Conservation (phyloP, 108 stramenopile species). For the Cyclotella atomus region DNA sequence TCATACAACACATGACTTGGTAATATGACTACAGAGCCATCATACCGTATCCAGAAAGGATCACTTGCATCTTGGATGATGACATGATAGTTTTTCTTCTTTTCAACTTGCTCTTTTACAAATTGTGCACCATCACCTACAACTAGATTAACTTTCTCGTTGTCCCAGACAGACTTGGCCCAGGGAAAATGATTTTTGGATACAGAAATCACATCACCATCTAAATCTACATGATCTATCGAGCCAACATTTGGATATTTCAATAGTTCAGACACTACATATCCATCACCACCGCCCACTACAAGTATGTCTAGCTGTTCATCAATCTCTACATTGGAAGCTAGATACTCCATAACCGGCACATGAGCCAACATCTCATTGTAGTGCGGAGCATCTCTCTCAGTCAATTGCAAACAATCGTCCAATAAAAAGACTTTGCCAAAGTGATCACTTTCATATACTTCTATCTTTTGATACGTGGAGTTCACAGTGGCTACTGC, state of each 20-base stretch:
- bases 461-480: constrained; percentile 69
- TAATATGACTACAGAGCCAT: constrained; percentile 53
- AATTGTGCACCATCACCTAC: constrained; percentile 80
- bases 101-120: constrained; percentile 42
- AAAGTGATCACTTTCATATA: constrained; percentile 66
- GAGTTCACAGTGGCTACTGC: constrained; percentile 55
- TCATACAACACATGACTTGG: constrained; percentile 75
- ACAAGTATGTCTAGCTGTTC: constrained; percentile 64
- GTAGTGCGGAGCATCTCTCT: constrained; percentile 79
- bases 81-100: constrained; percentile 63
- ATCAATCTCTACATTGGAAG: neutral
- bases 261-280: constrained; percentile 53
- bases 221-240: constrained; percentile 88
- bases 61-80: constrained; percentile 85
- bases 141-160: constrained; percentile 64
- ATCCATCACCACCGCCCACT: constrained; percentile 83
- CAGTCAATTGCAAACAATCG: constrained; percentile 74
- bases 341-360: constrained; percentile 66
- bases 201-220: constrained; percentile 69
- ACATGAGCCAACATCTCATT: constrained; percentile 91
- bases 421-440: constrained; percentile 77
- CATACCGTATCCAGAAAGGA: constrained; percentile 64
- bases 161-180: constrained; percentile 73
- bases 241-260: constrained; percentile 58
- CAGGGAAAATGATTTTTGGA: constrained; percentile 71